phyloP scores from a whole-genome alignment of 441 rosid genomes.

The Pelargonium cotyledonis region DNA sequence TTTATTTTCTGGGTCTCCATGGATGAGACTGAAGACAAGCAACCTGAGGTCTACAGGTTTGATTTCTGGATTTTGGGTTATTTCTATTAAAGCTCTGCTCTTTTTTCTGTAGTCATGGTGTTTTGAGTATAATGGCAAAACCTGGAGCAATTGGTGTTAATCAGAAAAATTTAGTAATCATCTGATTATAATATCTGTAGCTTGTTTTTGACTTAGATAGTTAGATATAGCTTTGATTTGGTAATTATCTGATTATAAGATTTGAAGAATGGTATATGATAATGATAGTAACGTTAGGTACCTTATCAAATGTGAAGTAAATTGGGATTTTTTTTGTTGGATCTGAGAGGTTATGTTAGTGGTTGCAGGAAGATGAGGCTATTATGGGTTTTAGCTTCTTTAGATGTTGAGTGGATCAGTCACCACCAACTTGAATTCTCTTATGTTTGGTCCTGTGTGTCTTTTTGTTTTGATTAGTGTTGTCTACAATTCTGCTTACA shows the following conservation, averaged over 20 bases:
- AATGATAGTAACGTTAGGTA: not conserved
- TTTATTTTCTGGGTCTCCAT: not conserved
- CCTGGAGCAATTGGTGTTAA: not conserved
- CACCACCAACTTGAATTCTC: too few relatives aligned
- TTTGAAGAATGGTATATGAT: not conserved
- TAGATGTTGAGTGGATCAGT: not conserved
- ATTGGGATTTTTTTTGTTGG: not conserved
- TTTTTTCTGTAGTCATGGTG: not conserved
- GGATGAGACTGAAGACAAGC: not conserved
- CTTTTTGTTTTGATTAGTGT: not conserved
- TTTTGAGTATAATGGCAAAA: not conserved
- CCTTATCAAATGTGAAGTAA: not conserved
- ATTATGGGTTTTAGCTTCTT: not conserved
- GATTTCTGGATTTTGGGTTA: not conserved
- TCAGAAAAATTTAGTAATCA: not conserved
- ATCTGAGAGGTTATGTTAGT: not conserved
- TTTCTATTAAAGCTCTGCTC: not conserved
- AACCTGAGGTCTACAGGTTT: conserved; percentile 8
- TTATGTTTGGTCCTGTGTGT: too few relatives aligned
- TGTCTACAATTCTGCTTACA: not conserved
- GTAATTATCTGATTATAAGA: not conserved
- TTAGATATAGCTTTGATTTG: not conserved
- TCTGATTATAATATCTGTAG: too few relatives aligned
- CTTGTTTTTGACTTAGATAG: too few relatives aligned
- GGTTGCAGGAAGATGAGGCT: not conserved